Conservation (phyloP, 129 eudicot species). For the Gnaphalium uliginosum region DNA sequence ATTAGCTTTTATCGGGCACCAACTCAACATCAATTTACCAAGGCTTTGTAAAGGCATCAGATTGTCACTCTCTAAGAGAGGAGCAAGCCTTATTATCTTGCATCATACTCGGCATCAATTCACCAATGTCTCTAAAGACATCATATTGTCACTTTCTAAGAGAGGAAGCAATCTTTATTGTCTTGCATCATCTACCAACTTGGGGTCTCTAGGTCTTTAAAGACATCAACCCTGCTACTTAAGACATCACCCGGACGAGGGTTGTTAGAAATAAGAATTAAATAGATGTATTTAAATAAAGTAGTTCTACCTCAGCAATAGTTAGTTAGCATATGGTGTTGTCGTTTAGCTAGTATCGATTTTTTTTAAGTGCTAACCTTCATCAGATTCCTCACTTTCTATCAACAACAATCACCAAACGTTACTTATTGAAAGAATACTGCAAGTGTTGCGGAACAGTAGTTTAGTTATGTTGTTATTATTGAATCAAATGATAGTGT, state of each 20-base stretch:
- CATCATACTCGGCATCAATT: background rate
- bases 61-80: background rate
- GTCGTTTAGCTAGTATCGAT: background rate
- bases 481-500: background rate
- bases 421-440: background rate
- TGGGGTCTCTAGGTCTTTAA: no score
- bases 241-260: background rate
- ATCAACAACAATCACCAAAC: background rate
- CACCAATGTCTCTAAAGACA: no score
- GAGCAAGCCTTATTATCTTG: background rate
- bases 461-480: background rate
- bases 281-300: background rate
- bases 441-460: background rate
- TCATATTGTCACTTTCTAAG: no score
- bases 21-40: background rate
- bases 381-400: no score
- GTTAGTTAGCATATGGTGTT: conserved; percentile 1
- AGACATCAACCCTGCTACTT: background rate
- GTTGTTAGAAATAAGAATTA: background rate
- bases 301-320: background rate
- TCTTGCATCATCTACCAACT: no score
- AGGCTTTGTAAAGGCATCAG: no score
- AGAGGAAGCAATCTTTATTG: no score
- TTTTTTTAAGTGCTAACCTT: no score
- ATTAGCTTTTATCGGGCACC: no score